These are phyloP conservation scores for Nicotiana noctiflora DNA, from an alignment of 257 asterid genomes.

Conservation along the genomic window DNA sequence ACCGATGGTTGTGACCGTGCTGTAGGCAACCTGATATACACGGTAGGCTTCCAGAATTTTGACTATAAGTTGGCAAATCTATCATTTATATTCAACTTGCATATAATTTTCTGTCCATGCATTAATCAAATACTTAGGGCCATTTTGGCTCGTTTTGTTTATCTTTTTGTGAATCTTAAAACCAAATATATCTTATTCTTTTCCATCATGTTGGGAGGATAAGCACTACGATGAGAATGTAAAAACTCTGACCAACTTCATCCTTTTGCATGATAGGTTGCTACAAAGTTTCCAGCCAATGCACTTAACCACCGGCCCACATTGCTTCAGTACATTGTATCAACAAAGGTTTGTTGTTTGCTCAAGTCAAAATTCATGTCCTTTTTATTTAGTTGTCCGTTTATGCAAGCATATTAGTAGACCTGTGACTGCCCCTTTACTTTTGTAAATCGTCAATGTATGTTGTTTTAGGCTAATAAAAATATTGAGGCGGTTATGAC, in stretches of 20 bases:
- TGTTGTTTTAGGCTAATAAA: background rate
- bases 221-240: background rate
- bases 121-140: background rate
- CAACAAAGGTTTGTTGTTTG: conserved; percentile 48
- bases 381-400: background rate
- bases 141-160: background rate
- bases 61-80: background rate
- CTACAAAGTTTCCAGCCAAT: conserved; percentile 76
- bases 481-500: background rate
- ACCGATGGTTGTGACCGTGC: conserved; percentile 73
- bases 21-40: conserved; percentile 77
- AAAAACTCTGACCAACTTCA: background rate
- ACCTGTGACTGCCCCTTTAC: background rate
- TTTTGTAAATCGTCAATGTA: background rate
- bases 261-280: conserved; percentile 44
- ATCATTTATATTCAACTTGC: background rate
- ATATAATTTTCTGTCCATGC: background rate
- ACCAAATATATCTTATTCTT: background rate
- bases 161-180: background rate
- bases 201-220: background rate
- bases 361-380: background rate
- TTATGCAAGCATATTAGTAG: background rate
- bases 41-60: conserved; percentile 34
- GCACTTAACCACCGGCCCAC: conserved; percentile 78
- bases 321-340: conserved; percentile 55